These are phyloP conservation scores for Ophiocordyceps australis DNA, from an alignment of 2,329 filamentous ascomycete species.

Conservation along the genomic window DNA sequence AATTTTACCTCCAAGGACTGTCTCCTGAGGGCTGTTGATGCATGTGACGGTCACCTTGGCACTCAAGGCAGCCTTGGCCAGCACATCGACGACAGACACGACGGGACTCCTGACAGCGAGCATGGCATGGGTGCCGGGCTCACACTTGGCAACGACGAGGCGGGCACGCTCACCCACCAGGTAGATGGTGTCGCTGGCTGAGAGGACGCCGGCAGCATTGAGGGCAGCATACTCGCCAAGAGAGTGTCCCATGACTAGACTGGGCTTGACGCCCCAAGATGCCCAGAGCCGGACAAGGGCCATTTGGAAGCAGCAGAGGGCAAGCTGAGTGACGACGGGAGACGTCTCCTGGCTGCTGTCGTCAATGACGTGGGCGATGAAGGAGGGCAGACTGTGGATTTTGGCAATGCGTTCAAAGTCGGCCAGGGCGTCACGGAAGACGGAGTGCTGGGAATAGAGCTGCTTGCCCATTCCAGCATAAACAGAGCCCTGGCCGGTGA, in stretches of 20 bases:
- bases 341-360: background rate
- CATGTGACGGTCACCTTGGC: slow-evolving; percentile 23
- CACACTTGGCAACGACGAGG: slow-evolving; percentile 34
- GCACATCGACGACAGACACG: slow-evolving; percentile 6
- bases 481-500: background rate
- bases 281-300: slow-evolving; percentile 19
- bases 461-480: background rate
- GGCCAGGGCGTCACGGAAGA: background rate
- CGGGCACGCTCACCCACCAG: slow-evolving; percentile 39
- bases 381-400: background rate
- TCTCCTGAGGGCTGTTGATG: slow-evolving; percentile 42
- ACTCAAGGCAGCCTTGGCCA: slow-evolving; percentile 5
- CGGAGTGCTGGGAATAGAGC: background rate
- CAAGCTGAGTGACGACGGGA: slow-evolving; percentile 13
- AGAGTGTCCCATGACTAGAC: slow-evolving; percentile 27
- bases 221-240: slow-evolving; percentile 46
- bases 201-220: slow-evolving; percentile 38
- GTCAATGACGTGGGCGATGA: background rate
- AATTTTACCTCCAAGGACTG: slow-evolving; percentile 11
- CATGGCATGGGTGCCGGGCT: slow-evolving; percentile 12
- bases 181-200: slow-evolving; percentile 37
- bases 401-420: background rate
- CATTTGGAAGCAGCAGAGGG: slow-evolving; percentile 16
- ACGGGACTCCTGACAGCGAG: slow-evolving; percentile 9
- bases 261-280: slow-evolving; percentile 17